phyloP scores from a whole-genome alignment of 2,329 filamentous ascomycete species.

The Beauveria varroae region DNA sequence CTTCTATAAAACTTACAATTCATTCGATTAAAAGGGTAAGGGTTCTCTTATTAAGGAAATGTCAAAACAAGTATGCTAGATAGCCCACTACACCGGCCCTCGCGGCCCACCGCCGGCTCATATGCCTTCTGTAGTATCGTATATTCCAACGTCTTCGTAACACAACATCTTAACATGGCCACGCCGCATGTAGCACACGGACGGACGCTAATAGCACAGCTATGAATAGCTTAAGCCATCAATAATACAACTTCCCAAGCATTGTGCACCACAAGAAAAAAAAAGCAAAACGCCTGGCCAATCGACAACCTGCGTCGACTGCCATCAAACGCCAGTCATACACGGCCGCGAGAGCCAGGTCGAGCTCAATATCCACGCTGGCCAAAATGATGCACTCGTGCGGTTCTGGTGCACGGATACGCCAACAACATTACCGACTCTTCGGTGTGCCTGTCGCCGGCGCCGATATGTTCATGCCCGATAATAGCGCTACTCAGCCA shows the following conservation, averaged over 20 bases:
- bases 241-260: neutral
- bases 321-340: constrained; percentile 4
- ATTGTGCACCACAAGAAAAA: neutral
- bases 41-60: constrained; percentile 8
- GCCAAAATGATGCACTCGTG: constrained; percentile 3
- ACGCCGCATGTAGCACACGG: neutral
- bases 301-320: constrained; percentile 5
- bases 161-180: constrained; percentile 5
- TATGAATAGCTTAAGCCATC: neutral
- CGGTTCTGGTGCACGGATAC: neutral
- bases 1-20: neutral
- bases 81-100: neutral
- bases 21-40: neutral
- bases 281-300: constrained; percentile 6
- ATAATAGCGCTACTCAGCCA: neutral
- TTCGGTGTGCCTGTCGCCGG: neutral
- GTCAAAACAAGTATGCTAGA: neutral
- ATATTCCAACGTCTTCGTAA: constrained; percentile 3
- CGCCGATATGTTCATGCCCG: neutral
- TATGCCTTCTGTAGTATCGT: constrained; percentile 3
- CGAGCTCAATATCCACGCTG: neutral
- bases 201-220: neutral
- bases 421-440: neutral
- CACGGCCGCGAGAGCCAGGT: neutral
- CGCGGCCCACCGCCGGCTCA: neutral